A percentile compares a stretch with the other conserved stretches of the same genome.
Conservation (phyloP, 176 grass and related monocot genomes). For the Musa schizocarpa region DNA sequence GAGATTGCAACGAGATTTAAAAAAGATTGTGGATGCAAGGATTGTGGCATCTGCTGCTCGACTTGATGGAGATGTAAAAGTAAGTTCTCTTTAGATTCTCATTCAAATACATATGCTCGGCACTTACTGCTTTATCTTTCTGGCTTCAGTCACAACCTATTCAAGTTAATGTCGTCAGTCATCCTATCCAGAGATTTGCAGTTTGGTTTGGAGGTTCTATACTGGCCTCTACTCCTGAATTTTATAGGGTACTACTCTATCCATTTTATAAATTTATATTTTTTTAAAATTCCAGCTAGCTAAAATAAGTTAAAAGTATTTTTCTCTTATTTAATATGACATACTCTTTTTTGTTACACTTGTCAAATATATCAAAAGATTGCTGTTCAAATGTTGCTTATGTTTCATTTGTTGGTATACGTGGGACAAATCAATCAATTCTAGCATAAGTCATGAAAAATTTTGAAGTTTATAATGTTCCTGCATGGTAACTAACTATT, state of each 20-base stretch:
- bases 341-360: neutral
- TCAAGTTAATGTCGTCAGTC: slow-evolving; percentile 88
- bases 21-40: slow-evolving; percentile 94
- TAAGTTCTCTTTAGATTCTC: slow-evolving; percentile 26
- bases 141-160: slow-evolving; percentile 71
- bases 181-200: slow-evolving; percentile 93
- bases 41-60: slow-evolving; percentile 47
- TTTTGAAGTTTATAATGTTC: too few species aligned
- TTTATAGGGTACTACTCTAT: slow-evolving; percentile 65
- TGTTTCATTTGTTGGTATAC: too few species aligned
- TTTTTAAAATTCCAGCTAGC: neutral
- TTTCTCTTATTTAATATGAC: neutral
- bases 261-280: neutral
- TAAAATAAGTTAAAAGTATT: neutral
- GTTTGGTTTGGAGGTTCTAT: slow-evolving; percentile 99
- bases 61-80: slow-evolving; percentile 61
- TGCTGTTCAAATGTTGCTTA: too few species aligned
- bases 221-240: slow-evolving; percentile 93
- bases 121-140: slow-evolving; percentile 15
- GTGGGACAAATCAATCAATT: too few species aligned
- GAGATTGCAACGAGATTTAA: slow-evolving; percentile 90
- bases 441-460: too few species aligned
- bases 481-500: too few species aligned
- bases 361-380: too few species aligned
- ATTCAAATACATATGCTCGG: neutral